phyloP scores from a whole-genome alignment of 352 stramenopile species.

The Phytophthora pseudosyringae region DNA sequence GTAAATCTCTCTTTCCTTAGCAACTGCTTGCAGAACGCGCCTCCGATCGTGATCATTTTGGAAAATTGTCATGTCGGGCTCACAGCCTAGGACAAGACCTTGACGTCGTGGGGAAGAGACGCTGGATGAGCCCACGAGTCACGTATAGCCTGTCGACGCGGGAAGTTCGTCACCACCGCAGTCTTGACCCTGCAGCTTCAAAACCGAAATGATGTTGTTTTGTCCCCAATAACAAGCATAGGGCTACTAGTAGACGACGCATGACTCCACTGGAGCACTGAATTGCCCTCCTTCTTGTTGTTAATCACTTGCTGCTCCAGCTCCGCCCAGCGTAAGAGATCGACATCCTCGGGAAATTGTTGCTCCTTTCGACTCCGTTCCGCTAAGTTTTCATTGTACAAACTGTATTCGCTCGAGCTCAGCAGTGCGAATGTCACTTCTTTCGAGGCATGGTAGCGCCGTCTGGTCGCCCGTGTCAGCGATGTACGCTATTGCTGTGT shows the following conservation, averaged over 20 bases:
- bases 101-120: conserved; percentile 25
- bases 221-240: conserved; percentile 49
- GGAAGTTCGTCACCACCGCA: conserved; percentile 36
- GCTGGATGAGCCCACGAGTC: conserved; percentile 42
- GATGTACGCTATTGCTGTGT: conserved; percentile 33
- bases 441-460: conserved; percentile 5
- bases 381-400: background rate
- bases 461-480: background rate
- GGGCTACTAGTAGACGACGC: background rate
- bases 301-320: conserved; percentile 1
- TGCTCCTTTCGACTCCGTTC: conserved; percentile 24
- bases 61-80: conserved; percentile 19
- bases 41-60: conserved; percentile 8
- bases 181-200: no score
- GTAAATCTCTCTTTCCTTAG: conserved; percentile 35
- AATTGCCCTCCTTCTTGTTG: background rate
- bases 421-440: conserved; percentile 24
- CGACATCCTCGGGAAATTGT: conserved; percentile 23
- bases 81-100: conserved; percentile 40
- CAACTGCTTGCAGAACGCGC: conserved; percentile 24
- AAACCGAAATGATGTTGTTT: no score
- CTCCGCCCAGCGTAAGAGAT: conserved; percentile 26
- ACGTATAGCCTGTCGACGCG: conserved; percentile 47
- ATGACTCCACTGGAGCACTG: conserved; percentile 1
- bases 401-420: conserved; percentile 3